phyloP scores from a whole-genome alignment of 148 eudicot genomes.

The Rhododendron ferrugineum region DNA sequence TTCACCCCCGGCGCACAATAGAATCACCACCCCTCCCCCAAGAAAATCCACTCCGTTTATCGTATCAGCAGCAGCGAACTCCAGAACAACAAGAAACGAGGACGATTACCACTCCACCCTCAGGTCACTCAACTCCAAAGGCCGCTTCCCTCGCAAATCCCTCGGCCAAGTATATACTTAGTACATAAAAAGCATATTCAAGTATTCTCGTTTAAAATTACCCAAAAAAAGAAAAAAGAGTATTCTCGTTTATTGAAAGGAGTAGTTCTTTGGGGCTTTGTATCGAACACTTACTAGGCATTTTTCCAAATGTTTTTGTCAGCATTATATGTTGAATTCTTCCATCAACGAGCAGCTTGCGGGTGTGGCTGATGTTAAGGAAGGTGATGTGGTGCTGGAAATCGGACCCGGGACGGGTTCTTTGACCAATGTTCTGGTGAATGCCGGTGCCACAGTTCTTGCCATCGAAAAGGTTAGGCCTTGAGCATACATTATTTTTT shows the following conservation, averaged over 20 bases:
- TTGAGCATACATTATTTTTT: background rate
- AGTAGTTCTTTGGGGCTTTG: slow-evolving; percentile 7
- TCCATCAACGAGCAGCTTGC: slow-evolving; percentile 69
- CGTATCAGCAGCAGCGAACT: slow-evolving; percentile 9
- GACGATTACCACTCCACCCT: slow-evolving; percentile 88
- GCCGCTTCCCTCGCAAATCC: slow-evolving; percentile 80
- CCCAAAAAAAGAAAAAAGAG: too few species aligned
- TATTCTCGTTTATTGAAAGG: background rate
- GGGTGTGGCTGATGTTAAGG: slow-evolving; percentile 56
- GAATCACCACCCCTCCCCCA: slow-evolving; percentile 15
- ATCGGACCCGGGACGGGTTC: slow-evolving; percentile 98
- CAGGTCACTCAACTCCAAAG: slow-evolving; percentile 82
- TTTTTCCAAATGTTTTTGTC: slow-evolving; percentile 22
- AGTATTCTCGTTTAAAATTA: too few species aligned
- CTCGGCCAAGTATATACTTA: slow-evolving; percentile 68
- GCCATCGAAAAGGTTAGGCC: slow-evolving; percentile 21
- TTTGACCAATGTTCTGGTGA: slow-evolving; percentile 63
- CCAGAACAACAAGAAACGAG: slow-evolving; percentile 18
- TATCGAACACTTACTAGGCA: slow-evolving; percentile 30
- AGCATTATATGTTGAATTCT: slow-evolving; percentile 91
- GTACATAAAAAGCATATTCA: too few species aligned
- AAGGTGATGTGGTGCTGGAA: slow-evolving; percentile 90
- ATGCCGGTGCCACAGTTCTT: slow-evolving; percentile 28
- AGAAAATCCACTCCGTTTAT: slow-evolving; percentile 13
- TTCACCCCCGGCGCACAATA: slow-evolving; percentile 17